A percentile compares a stretch with the other conserved stretches of the same genome.
These are phyloP conservation scores for Aspergillus diversus DNA, from an alignment of 495 filamentous ascomycete genomes.

Conservation along the genomic window DNA sequence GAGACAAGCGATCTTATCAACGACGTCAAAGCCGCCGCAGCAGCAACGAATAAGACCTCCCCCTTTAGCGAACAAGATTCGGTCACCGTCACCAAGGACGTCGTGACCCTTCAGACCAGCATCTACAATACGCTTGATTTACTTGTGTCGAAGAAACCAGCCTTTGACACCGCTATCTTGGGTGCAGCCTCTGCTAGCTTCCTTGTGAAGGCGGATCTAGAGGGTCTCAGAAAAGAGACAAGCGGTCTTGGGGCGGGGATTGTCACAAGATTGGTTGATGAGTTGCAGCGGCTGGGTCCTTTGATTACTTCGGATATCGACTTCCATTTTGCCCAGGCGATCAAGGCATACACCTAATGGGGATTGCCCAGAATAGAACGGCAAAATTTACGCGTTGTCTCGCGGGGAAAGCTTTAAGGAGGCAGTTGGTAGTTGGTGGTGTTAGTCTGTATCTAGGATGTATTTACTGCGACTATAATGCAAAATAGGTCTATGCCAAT, in stretches of 20 bases:
- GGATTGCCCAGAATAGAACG: too few relatives aligned
- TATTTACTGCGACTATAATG: too few relatives aligned
- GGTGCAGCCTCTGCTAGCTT: not conserved
- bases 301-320: not conserved
- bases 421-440: too few relatives aligned
- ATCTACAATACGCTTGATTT: constrained; percentile 2
- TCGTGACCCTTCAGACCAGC: not conserved
- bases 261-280: not conserved
- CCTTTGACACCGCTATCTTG: not conserved
- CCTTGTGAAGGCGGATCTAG: not conserved
- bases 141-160: not conserved
- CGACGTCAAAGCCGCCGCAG: not conserved
- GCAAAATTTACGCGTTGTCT: too few relatives aligned
- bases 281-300: not conserved
- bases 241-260: not conserved
- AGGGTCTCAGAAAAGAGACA: not conserved
- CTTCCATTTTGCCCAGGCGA: not conserved
- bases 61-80: not conserved
- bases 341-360: not conserved
- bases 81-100: not conserved
- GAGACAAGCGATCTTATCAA: not conserved
- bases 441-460: too few relatives aligned
- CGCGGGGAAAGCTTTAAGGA: too few relatives aligned
- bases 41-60: not conserved
- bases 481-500: too few relatives aligned